Percentiles rank a stretch among this genome's conserved stretches.
phyloP scores from a whole-genome alignment of 352 stramenopile genomes.

The Phytophthora uliginosa region DNA sequence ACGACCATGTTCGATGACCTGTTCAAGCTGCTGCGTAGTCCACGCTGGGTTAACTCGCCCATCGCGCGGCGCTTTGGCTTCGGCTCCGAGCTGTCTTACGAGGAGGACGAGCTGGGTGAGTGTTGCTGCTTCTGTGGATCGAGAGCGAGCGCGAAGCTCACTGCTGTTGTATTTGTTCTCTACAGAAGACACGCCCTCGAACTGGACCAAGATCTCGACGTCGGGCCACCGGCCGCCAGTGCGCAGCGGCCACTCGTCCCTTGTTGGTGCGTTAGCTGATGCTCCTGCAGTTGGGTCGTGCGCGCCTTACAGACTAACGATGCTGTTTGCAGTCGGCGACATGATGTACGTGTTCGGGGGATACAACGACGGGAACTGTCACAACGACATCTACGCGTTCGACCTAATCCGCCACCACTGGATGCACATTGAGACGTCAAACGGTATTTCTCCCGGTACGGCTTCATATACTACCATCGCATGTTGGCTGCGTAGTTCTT shows the following conservation, averaged over 20 bases:
- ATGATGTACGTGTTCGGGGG: conserved; percentile 88
- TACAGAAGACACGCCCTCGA: conserved; percentile 60
- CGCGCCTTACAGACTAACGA: conserved; percentile 1
- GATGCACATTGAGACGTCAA: conserved; percentile 78
- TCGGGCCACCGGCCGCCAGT: conserved; percentile 77
- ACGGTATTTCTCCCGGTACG: conserved; percentile 76
- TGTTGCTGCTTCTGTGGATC: not conserved
- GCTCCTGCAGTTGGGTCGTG: not conserved
- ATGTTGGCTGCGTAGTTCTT: not conserved
- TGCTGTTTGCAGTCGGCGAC: conserved; percentile 59
- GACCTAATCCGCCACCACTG: conserved; percentile 85
- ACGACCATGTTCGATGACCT: conserved; percentile 72
- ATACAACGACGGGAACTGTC: conserved; percentile 90
- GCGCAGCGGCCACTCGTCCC: conserved; percentile 82
- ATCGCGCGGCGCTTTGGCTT: conserved; percentile 81
- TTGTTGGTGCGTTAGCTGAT: conserved; percentile 61
- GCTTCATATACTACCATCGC: not conserved
- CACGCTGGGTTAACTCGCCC: conserved; percentile 81
- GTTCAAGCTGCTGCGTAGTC: conserved; percentile 87
- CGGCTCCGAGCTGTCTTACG: conserved; percentile 66
- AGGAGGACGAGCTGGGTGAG: conserved; percentile 67
- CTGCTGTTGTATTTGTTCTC: conserved; percentile 3
- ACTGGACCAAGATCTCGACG: conserved; percentile 83
- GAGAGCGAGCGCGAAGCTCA: not conserved
- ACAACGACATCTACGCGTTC: conserved; percentile 89